Evolutionary conservation across 2,329 filamentous ascomycete genomes (phyloP).

Genomic region (Polychaeton citri): DNA sequence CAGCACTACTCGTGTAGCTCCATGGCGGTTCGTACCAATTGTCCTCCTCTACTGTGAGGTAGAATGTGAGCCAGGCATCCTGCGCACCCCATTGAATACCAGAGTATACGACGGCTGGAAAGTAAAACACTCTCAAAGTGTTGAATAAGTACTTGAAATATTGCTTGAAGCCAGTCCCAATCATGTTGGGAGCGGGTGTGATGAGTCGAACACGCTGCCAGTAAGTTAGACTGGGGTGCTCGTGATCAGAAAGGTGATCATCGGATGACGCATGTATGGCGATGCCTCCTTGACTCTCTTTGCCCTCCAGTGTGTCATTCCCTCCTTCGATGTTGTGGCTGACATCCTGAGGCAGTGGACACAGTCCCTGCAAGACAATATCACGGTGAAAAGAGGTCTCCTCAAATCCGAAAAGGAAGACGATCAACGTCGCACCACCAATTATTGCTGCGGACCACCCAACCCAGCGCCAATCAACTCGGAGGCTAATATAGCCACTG

Average conservation of each 20-base stretch:
- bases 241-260: conserved; percentile 12
- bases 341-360: no score
- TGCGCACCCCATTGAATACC: conserved; percentile 48
- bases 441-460: conserved; percentile 39
- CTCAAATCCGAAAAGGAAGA: conserved; percentile 40
- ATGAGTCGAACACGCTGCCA: conserved; percentile 42
- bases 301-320: no score
- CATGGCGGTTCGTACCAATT: conserved; percentile 41
- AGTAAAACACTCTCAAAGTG: conserved; percentile 42
- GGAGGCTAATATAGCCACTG: conserved; percentile 38
- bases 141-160: conserved; percentile 41
- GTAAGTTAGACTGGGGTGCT: no score
- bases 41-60: conserved; percentile 45
- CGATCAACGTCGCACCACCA: conserved; percentile 32
- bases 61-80: conserved; percentile 47
- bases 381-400: conserved; percentile 39
- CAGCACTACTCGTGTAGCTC: conserved; percentile 40
- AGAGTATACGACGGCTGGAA: conserved; percentile 44
- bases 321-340: no score
- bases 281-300: no score
- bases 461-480: conserved; percentile 41
- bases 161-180: conserved; percentile 40
- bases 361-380: no score
- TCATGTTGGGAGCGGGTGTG: conserved; percentile 41
- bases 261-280: no score